Percentiles rank a stretch among this genome's conserved stretches.
phyloP scores from a whole-genome alignment of 2,329 filamentous ascomycete species.

The Dactylellina parvicollis region DNA sequence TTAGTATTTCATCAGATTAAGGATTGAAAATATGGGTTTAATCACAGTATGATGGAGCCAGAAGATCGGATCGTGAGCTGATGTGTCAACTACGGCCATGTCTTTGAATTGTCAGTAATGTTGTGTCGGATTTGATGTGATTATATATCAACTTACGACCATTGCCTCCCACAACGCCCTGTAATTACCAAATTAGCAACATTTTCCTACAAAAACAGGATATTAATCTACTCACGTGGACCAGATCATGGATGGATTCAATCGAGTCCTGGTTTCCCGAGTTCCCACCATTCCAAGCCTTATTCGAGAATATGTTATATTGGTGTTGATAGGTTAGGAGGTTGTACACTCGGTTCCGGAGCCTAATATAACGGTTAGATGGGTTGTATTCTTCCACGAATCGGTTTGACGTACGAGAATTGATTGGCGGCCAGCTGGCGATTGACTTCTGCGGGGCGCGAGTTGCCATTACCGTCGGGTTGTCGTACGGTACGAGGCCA shows the following conservation, averaged over 20 bases:
- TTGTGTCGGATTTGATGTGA: too few relatives aligned
- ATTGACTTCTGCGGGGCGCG: constrained; percentile 30
- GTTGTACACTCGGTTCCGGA: constrained; percentile 51
- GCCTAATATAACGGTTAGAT: constrained; percentile 2
- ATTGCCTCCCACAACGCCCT: constrained; percentile 39
- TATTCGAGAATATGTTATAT: constrained; percentile 48
- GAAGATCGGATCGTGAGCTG: constrained; percentile 35
- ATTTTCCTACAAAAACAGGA: neutral
- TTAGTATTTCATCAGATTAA: neutral
- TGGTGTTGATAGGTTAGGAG: constrained; percentile 34
- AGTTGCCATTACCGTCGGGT: constrained; percentile 26
- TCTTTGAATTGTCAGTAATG: constrained; percentile 22
- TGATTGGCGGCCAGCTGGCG: constrained; percentile 41
- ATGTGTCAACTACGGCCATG: constrained; percentile 43
- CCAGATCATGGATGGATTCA: constrained; percentile 45
- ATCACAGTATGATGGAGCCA: constrained; percentile 45
- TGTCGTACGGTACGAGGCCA: constrained; percentile 41
- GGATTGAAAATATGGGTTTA: neutral
- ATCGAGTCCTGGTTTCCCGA: constrained; percentile 44
- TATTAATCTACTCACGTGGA: constrained; percentile 28
- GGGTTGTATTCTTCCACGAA: neutral
- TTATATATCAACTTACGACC: constrained; percentile 33
- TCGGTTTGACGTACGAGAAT: constrained; percentile 17
- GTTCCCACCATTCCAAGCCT: constrained; percentile 48
- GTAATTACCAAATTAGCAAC: neutral